Base-by-base conservation (phyloP, 805 yeast species). In the Ogataea populi-albae region DNA sequence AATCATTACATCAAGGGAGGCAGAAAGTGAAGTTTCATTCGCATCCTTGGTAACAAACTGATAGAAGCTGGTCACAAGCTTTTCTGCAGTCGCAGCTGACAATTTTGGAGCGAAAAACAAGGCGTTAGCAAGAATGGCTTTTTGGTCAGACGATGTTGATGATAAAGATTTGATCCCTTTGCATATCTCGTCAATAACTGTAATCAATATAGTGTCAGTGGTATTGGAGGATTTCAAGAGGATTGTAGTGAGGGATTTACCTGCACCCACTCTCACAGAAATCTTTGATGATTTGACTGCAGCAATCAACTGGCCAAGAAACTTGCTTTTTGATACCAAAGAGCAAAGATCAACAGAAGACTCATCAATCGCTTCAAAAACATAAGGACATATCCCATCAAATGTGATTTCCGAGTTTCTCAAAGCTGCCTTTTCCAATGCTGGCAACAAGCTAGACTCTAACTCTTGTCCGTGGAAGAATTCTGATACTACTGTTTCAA, bases 391-490 rank as follows among this genome's bases (percentile, higher is more conserved):
- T n/a, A 81, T 54, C 14, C 51, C 46, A n/a, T 69, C 70, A 38
- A 86, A 73, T 0, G 86, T 74, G 24, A 66, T 58, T 52, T 87
- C 96, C 0, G 96, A 81, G 2, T 94, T 77, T 57, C 96, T 74
- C 45, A 89, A 65, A 32, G 82, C 67, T 1, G 89, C 74, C 54
- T 83, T 86, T 50, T 85, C 89, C 32, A 89, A 50, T 14, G 73
- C 69, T 2, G 94, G 86, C 5, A 57, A 10, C 3, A 43, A 16
- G 6, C 6, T 6, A 5, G 36, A 34, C 11, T 26, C 32, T 23
- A 49, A 40, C 6, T 50, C 47, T 8, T 43, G 39, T 0, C 10
- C 8, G 4, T 40, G 11, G 12, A 47, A 32, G 15, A 43, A 29
- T 3, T 21, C 22, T 5, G 24, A 20, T 5, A 55, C 16, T 35